phyloP scores from a whole-genome alignment of 108 stramenopile genomes.

The Pinguiococcus pyrenoidosus region DNA sequence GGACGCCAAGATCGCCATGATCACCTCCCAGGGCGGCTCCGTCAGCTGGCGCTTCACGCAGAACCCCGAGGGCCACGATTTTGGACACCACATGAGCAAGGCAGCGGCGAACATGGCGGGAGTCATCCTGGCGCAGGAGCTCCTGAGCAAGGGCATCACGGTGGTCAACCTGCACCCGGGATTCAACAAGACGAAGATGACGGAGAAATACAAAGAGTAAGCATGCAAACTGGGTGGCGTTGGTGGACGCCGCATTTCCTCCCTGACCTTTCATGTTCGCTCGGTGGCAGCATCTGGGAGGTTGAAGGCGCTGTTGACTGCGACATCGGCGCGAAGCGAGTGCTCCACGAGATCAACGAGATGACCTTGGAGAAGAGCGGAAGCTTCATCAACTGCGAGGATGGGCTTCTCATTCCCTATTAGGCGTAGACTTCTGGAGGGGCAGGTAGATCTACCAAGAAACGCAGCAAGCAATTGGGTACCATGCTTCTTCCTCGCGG shows the following conservation, averaged over 20 bases:
- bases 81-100: slow-evolving; percentile 82
- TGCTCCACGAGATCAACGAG: slow-evolving; percentile 56
- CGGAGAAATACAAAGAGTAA: slow-evolving; percentile 30
- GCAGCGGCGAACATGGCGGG: slow-evolving; percentile 74
- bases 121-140: slow-evolving; percentile 59
- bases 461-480: too few relatives aligned
- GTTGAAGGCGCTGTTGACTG: slow-evolving; percentile 66
- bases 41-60: slow-evolving; percentile 61
- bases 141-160: slow-evolving; percentile 54
- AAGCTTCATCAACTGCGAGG: slow-evolving; percentile 67
- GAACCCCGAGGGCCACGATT: slow-evolving; percentile 62
- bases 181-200: slow-evolving; percentile 81
- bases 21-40: slow-evolving; percentile 76
- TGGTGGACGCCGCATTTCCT: too few relatives aligned
- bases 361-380: slow-evolving; percentile 52
- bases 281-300: slow-evolving; percentile 74
- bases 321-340: slow-evolving; percentile 58
- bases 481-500: too few relatives aligned
- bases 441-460: too few relatives aligned
- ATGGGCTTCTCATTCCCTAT: slow-evolving; percentile 65
- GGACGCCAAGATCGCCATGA: slow-evolving; percentile 62
- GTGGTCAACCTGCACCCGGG: slow-evolving; percentile 71
- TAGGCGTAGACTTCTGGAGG: too few relatives aligned
- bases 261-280: too few relatives aligned
- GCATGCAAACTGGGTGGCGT: too few relatives aligned